Evolutionary conservation across 306 rosid genomes (phyloP), one percentile per base, ranked within the genome.

Genomic region (Cicer chorassanicum): DNA sequence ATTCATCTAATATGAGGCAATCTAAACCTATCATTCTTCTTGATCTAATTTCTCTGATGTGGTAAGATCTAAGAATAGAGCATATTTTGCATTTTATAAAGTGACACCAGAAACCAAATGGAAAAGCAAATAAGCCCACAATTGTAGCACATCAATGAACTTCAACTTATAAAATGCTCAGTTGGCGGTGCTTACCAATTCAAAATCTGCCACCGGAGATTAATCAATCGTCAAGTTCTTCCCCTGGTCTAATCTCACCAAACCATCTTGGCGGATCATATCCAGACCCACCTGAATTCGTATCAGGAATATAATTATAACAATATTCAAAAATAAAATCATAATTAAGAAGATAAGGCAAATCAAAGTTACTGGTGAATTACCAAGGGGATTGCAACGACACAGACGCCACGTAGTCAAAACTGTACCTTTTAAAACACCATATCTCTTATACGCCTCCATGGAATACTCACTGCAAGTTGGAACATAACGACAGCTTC

Each of bases 331-430:
- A 56, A 67, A 49, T 68, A 42, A 60, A 65, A 38, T 8, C 16
- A 21, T 7, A 43, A 63, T 1, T 11, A 72, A 19, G 12, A 42
- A 63, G 69, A 45, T 4, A 12, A 40, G 55, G 36, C 14, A 48
- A 5, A 46, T 44, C 51, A 14, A 69, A 65, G 60, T 11, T 34
- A 42, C 2, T 19, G 2, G 64, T 16, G n/a, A 76, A 74, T 42
- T 89, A 93, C 97, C 98, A 67, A 93, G 86, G 14, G 98, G 98
- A 85, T 93, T 93, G 76, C 98, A 91, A 45, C 98, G 94, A 76
- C 96, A 91, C 13, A 91, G 57, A 34, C 98, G 97, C 89, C 94
- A 93, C 16, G 88, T 80, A 19, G 96, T 91, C 89, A 93, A 83
- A 65, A 86, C 55, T 0, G 92, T 83, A 36, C 98, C 98, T 86